phyloP scores from a whole-genome alignment of 2,329 filamentous ascomycete genomes.

The Xylariales sp. region DNA sequence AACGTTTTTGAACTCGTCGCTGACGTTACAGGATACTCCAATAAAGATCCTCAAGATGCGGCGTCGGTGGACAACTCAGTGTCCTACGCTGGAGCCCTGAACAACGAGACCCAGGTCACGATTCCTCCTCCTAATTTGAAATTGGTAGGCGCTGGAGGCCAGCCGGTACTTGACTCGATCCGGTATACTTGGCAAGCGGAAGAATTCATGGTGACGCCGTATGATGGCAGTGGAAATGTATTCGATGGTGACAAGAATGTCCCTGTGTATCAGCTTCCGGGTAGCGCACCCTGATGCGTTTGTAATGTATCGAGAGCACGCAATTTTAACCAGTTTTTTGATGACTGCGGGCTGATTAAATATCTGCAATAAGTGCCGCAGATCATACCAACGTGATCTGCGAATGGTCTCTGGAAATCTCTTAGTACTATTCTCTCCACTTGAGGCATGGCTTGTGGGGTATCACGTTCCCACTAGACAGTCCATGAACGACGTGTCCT shows the following conservation, averaged over 20 bases:
- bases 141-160: constrained; percentile 37
- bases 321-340: no score
- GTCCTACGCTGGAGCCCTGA: constrained; percentile 37
- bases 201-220: constrained; percentile 31
- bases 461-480: no score
- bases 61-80: constrained; percentile 32
- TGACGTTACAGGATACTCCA: constrained; percentile 50
- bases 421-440: no score
- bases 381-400: no score
- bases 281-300: background rate
- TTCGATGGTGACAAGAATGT: constrained; percentile 35
- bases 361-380: no score
- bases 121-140: constrained; percentile 38
- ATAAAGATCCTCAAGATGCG: constrained; percentile 31
- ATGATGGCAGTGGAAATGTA: constrained; percentile 39
- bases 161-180: constrained; percentile 31
- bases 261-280: constrained; percentile 34
- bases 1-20: constrained; percentile 59
- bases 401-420: no score
- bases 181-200: constrained; percentile 26
- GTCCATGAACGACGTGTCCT: no score
- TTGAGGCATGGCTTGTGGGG: no score
- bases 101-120: constrained; percentile 27
- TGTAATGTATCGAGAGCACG: no score
- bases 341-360: no score